A percentile compares a stretch with the other conserved stretches of the same genome.
phyloP scores from a whole-genome alignment of 2,329 filamentous ascomycete species.

The Fusarium sororula region DNA sequence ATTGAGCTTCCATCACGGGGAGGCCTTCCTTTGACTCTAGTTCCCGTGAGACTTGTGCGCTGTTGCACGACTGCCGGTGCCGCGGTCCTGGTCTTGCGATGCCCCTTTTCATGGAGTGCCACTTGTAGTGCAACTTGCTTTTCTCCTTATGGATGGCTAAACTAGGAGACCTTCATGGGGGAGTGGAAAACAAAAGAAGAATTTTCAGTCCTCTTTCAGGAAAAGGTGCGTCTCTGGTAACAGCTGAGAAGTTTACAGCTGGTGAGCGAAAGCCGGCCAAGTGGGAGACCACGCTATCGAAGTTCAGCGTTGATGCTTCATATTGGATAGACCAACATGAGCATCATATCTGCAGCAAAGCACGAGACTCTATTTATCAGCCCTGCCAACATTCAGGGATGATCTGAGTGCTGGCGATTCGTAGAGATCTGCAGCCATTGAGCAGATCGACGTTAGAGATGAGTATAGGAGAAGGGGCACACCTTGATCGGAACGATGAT shows the following conservation, averaged over 20 bases:
- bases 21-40: slow-evolving; percentile 21
- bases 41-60: slow-evolving; percentile 11
- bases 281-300: not conserved
- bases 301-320: slow-evolving; percentile 13
- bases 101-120: slow-evolving; percentile 14
- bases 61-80: slow-evolving; percentile 28
- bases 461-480: slow-evolving; percentile 7
- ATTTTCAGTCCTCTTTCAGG: not conserved
- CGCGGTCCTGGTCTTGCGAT: slow-evolving; percentile 23
- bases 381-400: slow-evolving; percentile 28
- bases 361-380: slow-evolving; percentile 4
- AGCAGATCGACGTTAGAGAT: slow-evolving; percentile 11
- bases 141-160: slow-evolving; percentile 4
- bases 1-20: slow-evolving; percentile 25
- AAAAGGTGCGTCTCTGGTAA: not conserved
- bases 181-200: not conserved
- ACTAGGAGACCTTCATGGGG: not conserved
- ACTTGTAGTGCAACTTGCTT: slow-evolving; percentile 14
- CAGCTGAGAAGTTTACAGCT: slow-evolving; percentile 15
- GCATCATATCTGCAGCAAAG: slow-evolving; percentile 12
- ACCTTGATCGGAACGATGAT: slow-evolving; percentile 1
- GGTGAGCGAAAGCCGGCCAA: slow-evolving; percentile 1
- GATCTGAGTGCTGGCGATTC: slow-evolving; percentile 11
- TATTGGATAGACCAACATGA: slow-evolving; percentile 4
- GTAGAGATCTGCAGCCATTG: slow-evolving; percentile 12